phyloP scores from a whole-genome alignment of 495 filamentous ascomycete genomes.

The Neurospora intermedia region DNA sequence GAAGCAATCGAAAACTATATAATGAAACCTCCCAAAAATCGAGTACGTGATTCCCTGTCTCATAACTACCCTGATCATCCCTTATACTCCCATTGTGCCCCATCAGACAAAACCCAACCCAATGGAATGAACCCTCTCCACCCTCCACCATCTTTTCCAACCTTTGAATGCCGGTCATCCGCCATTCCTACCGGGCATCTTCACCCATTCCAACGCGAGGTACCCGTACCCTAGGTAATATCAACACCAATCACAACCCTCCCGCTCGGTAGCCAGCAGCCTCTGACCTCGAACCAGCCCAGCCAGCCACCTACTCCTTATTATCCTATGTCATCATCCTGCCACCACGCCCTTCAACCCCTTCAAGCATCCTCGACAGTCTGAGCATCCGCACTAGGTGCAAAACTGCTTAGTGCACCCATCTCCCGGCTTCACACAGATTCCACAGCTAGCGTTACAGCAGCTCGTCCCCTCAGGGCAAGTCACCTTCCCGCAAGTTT shows the following conservation, averaged over 20 bases:
- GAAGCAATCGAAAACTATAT: neutral
- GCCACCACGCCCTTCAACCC: neutral
- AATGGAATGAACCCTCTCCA: neutral
- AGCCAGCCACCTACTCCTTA: neutral
- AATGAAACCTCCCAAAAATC: neutral
- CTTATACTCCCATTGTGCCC: neutral
- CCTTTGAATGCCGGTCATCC: neutral
- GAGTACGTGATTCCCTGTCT: neutral
- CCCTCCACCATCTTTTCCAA: neutral
- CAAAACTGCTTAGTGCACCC: slow-evolving; percentile 13
- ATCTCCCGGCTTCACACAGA: slow-evolving; percentile 13
- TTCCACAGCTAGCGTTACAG: slow-evolving; percentile 16
- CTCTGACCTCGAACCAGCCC: neutral
- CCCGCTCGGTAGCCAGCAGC: neutral
- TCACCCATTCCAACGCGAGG: neutral
- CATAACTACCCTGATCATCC: neutral
- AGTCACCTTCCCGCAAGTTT: slow-evolving; percentile 6
- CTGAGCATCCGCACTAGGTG: neutral
- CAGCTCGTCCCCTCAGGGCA: slow-evolving; percentile 9
- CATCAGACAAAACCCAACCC: neutral
- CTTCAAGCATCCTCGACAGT: neutral
- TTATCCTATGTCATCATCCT: neutral
- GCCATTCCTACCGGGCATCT: neutral
- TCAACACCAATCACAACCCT: neutral
- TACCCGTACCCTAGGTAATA: neutral